These are phyloP conservation scores for Trametes maxima DNA, from an alignment of 768 basidiomycete species.

Conservation along the genomic window DNA sequence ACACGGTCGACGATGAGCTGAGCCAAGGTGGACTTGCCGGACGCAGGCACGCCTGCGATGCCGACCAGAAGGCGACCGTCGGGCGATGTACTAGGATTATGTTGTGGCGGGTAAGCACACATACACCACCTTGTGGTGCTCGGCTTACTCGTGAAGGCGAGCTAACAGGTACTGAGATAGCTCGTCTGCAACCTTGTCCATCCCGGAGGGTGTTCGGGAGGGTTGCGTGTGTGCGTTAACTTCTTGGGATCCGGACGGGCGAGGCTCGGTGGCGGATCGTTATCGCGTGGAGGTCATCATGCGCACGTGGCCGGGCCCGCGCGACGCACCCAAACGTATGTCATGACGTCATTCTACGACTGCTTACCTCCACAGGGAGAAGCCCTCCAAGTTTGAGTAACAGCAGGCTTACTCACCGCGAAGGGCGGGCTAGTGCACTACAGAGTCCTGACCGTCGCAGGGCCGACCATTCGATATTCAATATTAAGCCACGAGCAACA, in stretches of 20 bases:
- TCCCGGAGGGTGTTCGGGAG: slow-evolving; percentile 16
- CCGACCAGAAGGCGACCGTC: slow-evolving; percentile 63
- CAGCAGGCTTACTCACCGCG: neutral
- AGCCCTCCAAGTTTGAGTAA: no score
- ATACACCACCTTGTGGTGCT: neutral
- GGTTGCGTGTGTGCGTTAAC: neutral
- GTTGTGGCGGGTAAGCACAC: neutral
- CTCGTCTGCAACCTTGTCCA: slow-evolving; percentile 45
- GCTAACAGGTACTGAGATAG: slow-evolving; percentile 43
- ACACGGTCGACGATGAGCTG: slow-evolving; percentile 53
- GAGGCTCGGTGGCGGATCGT: slow-evolving; percentile 4
- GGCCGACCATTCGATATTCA: no score
- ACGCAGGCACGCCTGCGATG: slow-evolving; percentile 79
- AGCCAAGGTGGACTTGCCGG: slow-evolving; percentile 84
- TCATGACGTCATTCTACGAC: slow-evolving; percentile 8
- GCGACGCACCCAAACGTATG: slow-evolving; percentile 8
- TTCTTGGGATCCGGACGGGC: neutral
- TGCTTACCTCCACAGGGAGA: neutral
- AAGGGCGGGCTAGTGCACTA: neutral
- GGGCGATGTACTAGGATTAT: slow-evolving; percentile 28
- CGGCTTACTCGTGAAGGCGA: slow-evolving; percentile 32
- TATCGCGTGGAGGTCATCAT: neutral
- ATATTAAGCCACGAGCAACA: neutral
- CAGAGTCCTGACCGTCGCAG: no score
- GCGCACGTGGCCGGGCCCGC: slow-evolving; percentile 21